Base-by-base conservation (phyloP, 257 asterid species). In the Nicotiana undulata region DNA sequence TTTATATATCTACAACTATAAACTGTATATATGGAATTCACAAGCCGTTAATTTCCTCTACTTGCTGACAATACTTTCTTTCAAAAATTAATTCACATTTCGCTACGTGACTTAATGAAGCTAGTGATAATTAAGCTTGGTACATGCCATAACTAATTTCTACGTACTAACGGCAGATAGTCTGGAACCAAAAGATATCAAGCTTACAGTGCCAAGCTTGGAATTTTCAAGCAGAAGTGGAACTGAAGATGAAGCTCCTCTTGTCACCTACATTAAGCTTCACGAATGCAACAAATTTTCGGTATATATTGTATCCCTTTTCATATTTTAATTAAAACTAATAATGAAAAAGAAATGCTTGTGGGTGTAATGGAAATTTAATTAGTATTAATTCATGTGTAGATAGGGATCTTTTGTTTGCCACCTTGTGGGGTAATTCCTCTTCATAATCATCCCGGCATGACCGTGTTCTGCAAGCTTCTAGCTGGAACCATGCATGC, bases 391-490 rank as follows among this genome's bases (percentile, higher is more conserved):
- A 63, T 12, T 34, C 44, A 32, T 37, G 46, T 8, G 52, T 82
- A 85, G 88, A 79, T 85, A 37, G 86, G 88, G 79, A 82, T 85
- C 3, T 85, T 85, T 37, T 85, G 82, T 81, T 80, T 85, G 66
- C 88, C 88, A 65, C 78, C 82, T 20, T 82, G 84, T 22, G 84
- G 80, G 5, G 84, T 87, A n/a, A 87, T 87, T 77, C 90, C 90
- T 12, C 87, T 87, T 26, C 90, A 87, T 74, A 83, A 87, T 61
- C 90, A 87, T 63, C 90, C 90, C 5, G 81, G 65, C 29, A 87
- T 87, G 90, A 87, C 90, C 7, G 90, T 87, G 6, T 28, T 87
- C 37, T 34, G 84, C 82, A 87, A 87, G 84, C 85, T 87, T 63
- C 84, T 87, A 12, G 16, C 67, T 2, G 90, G 90, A 6, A 53